Percentiles rank a stretch among this genome's conserved stretches.
These are phyloP conservation scores for Atkinsonella hypoxylon DNA, from an alignment of 2,329 filamentous ascomycete genomes.

Conservation along the genomic window DNA sequence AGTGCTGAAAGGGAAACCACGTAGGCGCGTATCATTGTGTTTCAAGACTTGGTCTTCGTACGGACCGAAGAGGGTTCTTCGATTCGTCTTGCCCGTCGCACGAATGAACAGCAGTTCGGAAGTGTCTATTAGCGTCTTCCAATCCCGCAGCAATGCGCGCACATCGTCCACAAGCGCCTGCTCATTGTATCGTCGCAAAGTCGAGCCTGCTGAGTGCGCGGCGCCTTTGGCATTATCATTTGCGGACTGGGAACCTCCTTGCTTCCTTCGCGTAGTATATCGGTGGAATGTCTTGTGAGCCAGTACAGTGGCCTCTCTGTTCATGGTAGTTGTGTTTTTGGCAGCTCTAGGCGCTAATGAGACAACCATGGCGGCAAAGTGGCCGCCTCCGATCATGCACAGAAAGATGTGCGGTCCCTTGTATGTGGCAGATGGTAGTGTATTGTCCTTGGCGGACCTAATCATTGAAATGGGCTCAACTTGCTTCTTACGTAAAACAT, in stretches of 20 bases:
- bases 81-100: constrained; percentile 76
- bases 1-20: constrained; percentile 89
- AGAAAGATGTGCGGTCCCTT: constrained; percentile 81
- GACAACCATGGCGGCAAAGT: constrained; percentile 95
- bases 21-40: constrained; percentile 65
- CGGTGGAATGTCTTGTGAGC: constrained; percentile 97
- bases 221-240: constrained; percentile 91
- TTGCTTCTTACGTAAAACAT: constrained; percentile 66
- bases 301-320: constrained; percentile 75
- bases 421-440: constrained; percentile 41
- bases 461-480: constrained; percentile 47
- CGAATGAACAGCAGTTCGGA: constrained; percentile 80
- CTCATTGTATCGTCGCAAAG: constrained; percentile 86
- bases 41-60: constrained; percentile 80
- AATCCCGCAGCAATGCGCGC: constrained; percentile 65
- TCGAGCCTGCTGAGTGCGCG: constrained; percentile 87
- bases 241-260: constrained; percentile 87
- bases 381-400: constrained; percentile 96
- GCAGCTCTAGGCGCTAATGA: constrained; percentile 70
- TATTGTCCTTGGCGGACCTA: constrained; percentile 46
- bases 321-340: constrained; percentile 57
- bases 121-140: constrained; percentile 75
- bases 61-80: constrained; percentile 77
- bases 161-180: constrained; percentile 83
- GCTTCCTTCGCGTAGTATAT: constrained; percentile 91